phyloP scores from a whole-genome alignment of 1,284 basidiomycete species.

The Xanthoconium separans region DNA sequence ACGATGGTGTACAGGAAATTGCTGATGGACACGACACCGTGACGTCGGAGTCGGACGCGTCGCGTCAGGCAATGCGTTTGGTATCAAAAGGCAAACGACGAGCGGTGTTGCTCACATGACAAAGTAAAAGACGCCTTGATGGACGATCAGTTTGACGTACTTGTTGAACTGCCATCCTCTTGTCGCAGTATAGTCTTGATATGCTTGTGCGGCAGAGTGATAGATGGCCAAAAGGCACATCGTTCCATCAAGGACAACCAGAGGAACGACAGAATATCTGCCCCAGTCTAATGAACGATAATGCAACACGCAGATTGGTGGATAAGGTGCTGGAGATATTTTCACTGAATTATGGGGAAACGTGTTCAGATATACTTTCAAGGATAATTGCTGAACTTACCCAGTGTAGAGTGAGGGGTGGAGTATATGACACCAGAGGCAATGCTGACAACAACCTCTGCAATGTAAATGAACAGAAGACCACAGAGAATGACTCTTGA shows the following conservation, averaged over 20 bases:
- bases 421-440: neutral
- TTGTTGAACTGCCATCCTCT: slow-evolving; percentile 7
- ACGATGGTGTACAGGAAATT: neutral
- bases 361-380: neutral
- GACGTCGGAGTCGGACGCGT: no score
- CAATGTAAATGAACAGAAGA: neutral
- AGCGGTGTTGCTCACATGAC: slow-evolving; percentile 8
- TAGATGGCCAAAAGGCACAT: slow-evolving; percentile 8
- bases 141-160: slow-evolving; percentile 6
- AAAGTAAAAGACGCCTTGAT: slow-evolving; percentile 13
- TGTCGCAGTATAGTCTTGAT: neutral
- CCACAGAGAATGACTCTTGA: neutral
- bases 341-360: neutral
- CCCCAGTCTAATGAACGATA: slow-evolving; percentile 8
- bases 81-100: no score
- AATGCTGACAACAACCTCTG: neutral
- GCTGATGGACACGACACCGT: neutral
- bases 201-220: slow-evolving; percentile 1
- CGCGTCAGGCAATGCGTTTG: no score
- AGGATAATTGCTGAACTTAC: neutral
- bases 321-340: slow-evolving; percentile 1
- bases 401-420: neutral
- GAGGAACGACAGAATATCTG: slow-evolving; percentile 2
- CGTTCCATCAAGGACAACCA: slow-evolving; percentile 6
- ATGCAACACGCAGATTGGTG: slow-evolving; percentile 1